These are phyloP conservation scores for Monosporascus sp. DNA, from an alignment of 2,329 filamentous ascomycete genomes.

Conservation along the genomic window DNA sequence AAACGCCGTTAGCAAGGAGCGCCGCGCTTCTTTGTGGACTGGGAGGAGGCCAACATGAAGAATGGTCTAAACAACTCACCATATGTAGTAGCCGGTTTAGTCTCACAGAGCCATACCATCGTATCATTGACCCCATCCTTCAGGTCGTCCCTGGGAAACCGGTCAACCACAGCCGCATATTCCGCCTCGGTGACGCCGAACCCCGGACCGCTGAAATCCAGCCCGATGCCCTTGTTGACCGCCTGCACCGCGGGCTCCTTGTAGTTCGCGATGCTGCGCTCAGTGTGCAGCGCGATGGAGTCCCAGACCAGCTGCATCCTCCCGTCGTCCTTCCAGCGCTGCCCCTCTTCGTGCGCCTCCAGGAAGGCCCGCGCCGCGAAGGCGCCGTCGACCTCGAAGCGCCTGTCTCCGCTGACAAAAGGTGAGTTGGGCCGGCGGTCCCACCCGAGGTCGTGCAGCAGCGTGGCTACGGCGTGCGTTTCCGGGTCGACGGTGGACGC, in stretches of 20 bases:
- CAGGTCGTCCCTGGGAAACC: conserved; percentile 30
- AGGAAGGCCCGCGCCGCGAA: conserved; percentile 37
- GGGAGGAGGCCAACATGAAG: background rate
- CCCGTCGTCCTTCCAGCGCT: conserved; percentile 32
- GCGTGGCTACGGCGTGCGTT: conserved; percentile 31
- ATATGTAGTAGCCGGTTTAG: conserved; percentile 33
- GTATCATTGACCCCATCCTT: conserved; percentile 29
- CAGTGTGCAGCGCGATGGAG: conserved; percentile 40
- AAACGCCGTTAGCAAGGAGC: too few species aligned
- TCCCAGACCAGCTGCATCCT: conserved; percentile 41
- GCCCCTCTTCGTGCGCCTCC: conserved; percentile 8
- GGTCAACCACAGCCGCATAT: conserved; percentile 26
- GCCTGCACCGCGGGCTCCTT: conserved; percentile 38
- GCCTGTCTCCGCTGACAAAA: conserved; percentile 35
- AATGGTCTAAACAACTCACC: conserved; percentile 12
- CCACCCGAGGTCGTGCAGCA: conserved; percentile 41
- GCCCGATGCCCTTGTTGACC: conserved; percentile 25
- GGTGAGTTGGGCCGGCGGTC: conserved; percentile 22
- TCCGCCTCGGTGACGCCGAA: conserved; percentile 26
- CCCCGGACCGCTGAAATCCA: conserved; percentile 32
- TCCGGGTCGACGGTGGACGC: conserved; percentile 34
- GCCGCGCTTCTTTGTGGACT: background rate
- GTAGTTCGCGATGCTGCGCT: conserved; percentile 29
- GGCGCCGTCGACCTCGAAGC: conserved; percentile 47
- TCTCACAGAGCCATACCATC: conserved; percentile 32